Evolutionary conservation across 1,139 yeast genomes (phyloP).

Genomic region (Groenewaldozyma sp.): DNA sequence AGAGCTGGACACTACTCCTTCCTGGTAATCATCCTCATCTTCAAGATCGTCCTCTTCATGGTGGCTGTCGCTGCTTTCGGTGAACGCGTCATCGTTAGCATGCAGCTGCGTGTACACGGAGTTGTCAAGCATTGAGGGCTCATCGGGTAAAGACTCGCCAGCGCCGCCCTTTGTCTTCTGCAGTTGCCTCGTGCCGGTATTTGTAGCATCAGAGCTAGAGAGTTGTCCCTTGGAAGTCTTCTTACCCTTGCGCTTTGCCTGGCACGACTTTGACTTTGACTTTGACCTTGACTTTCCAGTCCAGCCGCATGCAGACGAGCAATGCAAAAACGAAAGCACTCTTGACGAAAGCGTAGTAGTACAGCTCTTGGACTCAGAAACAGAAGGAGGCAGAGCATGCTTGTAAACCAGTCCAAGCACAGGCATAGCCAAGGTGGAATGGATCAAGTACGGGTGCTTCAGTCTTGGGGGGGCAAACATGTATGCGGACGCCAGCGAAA

Average conservation of each 20-base stretch:
- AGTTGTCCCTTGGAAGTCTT: background rate
- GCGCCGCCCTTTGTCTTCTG: constrained; percentile 5
- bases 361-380: no score
- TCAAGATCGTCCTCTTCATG: background rate
- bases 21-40: constrained; percentile 4
- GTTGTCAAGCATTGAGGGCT: constrained; percentile 19
- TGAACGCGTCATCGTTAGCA: no score
- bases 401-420: constrained; percentile 7
- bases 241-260: no score
- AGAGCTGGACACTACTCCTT: background rate
- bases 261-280: background rate
- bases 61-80: constrained; percentile 6
- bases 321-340: no score
- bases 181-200: background rate
- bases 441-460: constrained; percentile 23
- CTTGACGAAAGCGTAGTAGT: no score
- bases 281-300: no score
- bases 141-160: constrained; percentile 13
- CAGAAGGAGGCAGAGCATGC: background rate
- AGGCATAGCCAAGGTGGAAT: constrained; percentile 20
- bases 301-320: no score
- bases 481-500: constrained; percentile 17
- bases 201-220: constrained; percentile 2
- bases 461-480: constrained; percentile 17
- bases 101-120: constrained; percentile 19